These are phyloP conservation scores for Colletotrichum sp. DNA, from an alignment of 2,329 filamentous ascomycete genomes.

Conservation along the genomic window DNA sequence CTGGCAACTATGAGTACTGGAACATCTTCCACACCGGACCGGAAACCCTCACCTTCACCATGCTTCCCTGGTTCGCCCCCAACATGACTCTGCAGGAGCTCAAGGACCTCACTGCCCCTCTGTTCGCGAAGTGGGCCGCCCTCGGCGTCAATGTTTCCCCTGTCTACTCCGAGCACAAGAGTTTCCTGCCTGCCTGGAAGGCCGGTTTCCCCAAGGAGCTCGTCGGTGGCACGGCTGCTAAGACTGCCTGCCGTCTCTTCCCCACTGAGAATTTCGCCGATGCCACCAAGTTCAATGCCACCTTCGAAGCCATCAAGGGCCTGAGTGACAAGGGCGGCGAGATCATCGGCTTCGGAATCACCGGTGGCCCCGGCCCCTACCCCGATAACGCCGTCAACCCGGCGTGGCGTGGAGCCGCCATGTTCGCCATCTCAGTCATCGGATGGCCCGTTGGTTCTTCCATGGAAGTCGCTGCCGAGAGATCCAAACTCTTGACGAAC, in stretches of 20 bases:
- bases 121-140: constrained; percentile 33
- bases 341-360: constrained; percentile 46
- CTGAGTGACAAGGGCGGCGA: constrained; percentile 44
- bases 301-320: constrained; percentile 39
- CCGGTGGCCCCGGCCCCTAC: constrained; percentile 31
- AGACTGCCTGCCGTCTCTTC: constrained; percentile 10
- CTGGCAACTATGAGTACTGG: constrained; percentile 28
- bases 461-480: constrained; percentile 15
- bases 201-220: constrained; percentile 27
- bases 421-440: constrained; percentile 34
- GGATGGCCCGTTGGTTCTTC: not conserved
- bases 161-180: constrained; percentile 26
- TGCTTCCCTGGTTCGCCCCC: constrained; percentile 32
- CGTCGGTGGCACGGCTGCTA: not conserved
- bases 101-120: constrained; percentile 36
- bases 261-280: not conserved
- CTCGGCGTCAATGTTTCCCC: constrained; percentile 32
- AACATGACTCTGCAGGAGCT: constrained; percentile 36
- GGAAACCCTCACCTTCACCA: constrained; percentile 25
- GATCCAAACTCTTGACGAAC: constrained; percentile 30
- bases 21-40: constrained; percentile 28
- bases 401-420: constrained; percentile 47
- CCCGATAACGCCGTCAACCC: constrained; percentile 42
- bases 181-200: constrained; percentile 29
- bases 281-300: constrained; percentile 31